Base-by-base conservation (phyloP, 495 filamentous ascomycete genomes). In the Penicillium longicatenatum region DNA sequence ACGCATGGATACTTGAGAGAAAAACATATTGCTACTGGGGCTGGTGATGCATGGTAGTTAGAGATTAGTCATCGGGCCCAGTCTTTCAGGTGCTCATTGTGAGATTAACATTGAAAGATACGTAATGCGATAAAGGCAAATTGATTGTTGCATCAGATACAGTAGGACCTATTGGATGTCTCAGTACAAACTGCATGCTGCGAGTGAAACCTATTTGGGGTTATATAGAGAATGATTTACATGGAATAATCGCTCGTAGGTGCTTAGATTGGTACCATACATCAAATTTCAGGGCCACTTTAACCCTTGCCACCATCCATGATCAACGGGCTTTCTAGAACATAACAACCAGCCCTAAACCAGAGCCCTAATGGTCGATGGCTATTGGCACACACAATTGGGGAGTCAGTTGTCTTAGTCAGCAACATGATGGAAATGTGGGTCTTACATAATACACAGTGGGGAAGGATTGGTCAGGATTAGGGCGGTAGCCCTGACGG, bases 401-500 rank as follows among this genome's bases (percentile, higher is more conserved):
- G 60, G 17, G 55, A 50, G 26, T 54, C 9, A 29, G 22, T 19
- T 22, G n/a, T 20, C 56, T 48, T 57, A 43, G 57, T 58, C 57
- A 64, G 31, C 57, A 21, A 10, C 29, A 48, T 26, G 26, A 9
- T 14, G 14, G 10, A 33, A 45, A n/a, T 45, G 52, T 12, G 41
- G 52, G 21, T 16, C 50, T 41, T 37, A 14, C 16, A 10, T 24
- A 41, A 17, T 24, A 14, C 0, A 21, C 10, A 7, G 14, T 10
- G 7, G 2, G 4, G 14, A 17, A 6, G 61, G 52, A 73, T 69
- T 67, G 62, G 68, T 37, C 41, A 39, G 46, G 44, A 41, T 76
- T 78, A 78, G 75, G 75, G 75, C 68, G 74, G 65, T 52, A 67
- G 70, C 74, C 75, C 74, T 76, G 67, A 50, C 56, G 47, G 58